Evolutionary conservation across 768 basidiomycete genomes (phyloP).

Genomic region (Lenzites betulinus): DNA sequence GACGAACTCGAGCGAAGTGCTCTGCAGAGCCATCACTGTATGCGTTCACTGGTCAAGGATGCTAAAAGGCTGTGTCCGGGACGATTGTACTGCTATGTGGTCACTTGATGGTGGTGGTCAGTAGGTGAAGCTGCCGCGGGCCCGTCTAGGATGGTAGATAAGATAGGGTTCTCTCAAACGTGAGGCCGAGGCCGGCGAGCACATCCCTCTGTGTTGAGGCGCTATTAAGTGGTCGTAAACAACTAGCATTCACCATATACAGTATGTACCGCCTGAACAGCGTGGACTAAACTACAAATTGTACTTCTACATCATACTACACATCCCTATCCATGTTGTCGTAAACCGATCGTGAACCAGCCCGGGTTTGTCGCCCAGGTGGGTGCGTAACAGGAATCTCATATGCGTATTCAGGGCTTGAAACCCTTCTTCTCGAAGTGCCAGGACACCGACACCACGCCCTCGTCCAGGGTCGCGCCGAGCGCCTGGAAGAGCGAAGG

Average conservation of each 20-base stretch:
- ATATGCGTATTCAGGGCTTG: constrained; percentile 5
- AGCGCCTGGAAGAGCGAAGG: constrained; percentile 56
- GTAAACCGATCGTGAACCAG: background rate
- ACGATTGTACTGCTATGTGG: too few relatives aligned
- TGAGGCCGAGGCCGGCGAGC: too few relatives aligned
- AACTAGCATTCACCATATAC: constrained; percentile 6
- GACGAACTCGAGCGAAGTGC: constrained; percentile 43
- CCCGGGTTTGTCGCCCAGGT: background rate
- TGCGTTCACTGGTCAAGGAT: too few relatives aligned
- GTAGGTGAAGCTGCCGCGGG: too few relatives aligned
- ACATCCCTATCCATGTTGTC: background rate
- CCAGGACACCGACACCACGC: constrained; percentile 59
- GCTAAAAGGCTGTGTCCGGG: too few relatives aligned
- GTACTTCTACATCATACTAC: background rate
- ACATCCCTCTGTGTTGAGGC: too few relatives aligned
- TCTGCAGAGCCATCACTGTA: constrained; percentile 24
- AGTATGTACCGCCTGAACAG: background rate
- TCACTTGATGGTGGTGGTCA: too few relatives aligned
- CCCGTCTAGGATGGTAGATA: too few relatives aligned
- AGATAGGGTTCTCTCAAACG: too few relatives aligned
- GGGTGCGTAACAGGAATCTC: background rate
- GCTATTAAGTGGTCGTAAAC: constrained; percentile 5
- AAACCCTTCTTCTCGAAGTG: constrained; percentile 49
- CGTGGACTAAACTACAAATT: constrained; percentile 5
- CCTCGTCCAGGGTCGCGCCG: constrained; percentile 41